Percentiles rank a stretch among this genome's conserved stretches.
phyloP scores from a whole-genome alignment of 306 rosid species.

The Psophocarpus tetragonolobus region DNA sequence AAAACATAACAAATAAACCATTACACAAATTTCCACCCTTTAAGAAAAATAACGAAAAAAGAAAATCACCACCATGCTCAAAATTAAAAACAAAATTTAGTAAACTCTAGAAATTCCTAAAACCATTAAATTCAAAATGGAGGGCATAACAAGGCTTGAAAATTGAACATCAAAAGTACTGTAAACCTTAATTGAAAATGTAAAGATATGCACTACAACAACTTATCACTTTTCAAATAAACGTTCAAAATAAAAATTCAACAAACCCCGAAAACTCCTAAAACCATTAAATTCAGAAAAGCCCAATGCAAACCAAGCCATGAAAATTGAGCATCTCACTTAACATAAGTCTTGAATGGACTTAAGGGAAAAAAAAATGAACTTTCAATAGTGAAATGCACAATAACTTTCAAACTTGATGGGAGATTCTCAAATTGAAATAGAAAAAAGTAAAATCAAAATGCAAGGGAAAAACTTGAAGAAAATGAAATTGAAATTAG shows the following conservation, averaged over 20 bases:
- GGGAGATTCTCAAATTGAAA: constrained; percentile 3
- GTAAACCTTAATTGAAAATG: no score
- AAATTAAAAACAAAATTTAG: neutral
- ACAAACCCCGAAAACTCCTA: no score
- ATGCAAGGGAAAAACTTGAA: neutral
- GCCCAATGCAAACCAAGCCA: no score
- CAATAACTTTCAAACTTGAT: neutral
- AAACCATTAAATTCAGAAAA: no score
- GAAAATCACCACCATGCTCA: neutral
- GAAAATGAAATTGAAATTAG: neutral
- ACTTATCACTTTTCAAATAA: no score
- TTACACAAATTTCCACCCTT: neutral
- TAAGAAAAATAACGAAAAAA: neutral
- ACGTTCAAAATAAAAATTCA: no score
- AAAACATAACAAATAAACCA: constrained; percentile 20
- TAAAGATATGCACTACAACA: no score
- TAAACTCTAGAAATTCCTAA: neutral
- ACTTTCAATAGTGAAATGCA: neutral
- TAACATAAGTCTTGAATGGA: neutral
- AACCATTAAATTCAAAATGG: neutral
- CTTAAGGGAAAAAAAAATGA: neutral
- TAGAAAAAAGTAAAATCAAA: neutral
- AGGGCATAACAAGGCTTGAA: neutral
- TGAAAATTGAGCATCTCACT: no score
- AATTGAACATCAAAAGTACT: no score